These are phyloP conservation scores for Trichoderma sp. DNA, from an alignment of 2,329 filamentous ascomycete species.

Conservation along the genomic window DNA sequence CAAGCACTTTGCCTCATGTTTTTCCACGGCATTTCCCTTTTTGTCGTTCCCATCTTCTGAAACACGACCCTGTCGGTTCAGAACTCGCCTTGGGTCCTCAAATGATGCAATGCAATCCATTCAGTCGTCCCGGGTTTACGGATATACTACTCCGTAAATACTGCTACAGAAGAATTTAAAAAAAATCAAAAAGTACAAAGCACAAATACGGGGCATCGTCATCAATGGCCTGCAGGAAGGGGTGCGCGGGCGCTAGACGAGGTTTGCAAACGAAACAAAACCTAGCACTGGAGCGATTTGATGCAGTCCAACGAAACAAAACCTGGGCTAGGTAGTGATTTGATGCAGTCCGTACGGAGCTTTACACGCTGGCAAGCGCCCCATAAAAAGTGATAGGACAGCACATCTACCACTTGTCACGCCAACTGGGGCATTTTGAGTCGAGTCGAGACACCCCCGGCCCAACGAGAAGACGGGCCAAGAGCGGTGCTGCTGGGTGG, in stretches of 20 bases:
- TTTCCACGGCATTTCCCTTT: background rate
- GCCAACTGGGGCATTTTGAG: slow-evolving; percentile 6
- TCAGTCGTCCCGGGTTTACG: background rate
- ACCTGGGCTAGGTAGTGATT: no score
- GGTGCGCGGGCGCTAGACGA: background rate
- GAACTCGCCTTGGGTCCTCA: no score
- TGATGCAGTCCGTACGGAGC: background rate
- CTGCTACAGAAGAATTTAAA: background rate
- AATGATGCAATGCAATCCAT: background rate
- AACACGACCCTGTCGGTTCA: background rate
- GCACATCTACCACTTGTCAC: slow-evolving; percentile 21
- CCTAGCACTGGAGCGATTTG: no score
- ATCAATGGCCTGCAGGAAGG: background rate
- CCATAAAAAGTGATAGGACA: slow-evolving; percentile 24
- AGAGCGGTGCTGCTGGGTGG: background rate
- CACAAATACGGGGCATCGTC: background rate
- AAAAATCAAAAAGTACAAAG: background rate
- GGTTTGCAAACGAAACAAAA: background rate
- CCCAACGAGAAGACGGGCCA: background rate
- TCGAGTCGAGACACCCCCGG: background rate
- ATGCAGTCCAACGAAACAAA: no score
- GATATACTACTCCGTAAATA: background rate
- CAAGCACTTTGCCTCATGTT: background rate
- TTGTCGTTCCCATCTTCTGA: background rate
- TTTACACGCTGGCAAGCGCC: slow-evolving; percentile 11